A percentile compares a stretch with the other conserved stretches of the same genome.
Evolutionary conservation across 1,284 basidiomycete species (phyloP).

Genomic region (Rhodotorula sp.): DNA sequence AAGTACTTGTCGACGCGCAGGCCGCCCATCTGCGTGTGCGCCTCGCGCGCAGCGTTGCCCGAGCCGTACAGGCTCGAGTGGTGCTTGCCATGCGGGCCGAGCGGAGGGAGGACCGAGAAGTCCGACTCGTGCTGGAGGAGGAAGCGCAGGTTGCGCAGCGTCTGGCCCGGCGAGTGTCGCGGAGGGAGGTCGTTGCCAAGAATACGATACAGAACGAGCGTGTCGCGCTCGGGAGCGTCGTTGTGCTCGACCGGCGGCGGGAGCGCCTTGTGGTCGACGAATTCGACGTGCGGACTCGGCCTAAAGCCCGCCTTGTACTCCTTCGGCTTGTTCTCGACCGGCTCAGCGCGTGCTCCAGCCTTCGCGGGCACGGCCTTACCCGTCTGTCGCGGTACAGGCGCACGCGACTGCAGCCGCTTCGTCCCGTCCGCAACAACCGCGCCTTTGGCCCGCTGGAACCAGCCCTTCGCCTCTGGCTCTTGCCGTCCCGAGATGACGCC

Average conservation of each 20-base stretch:
- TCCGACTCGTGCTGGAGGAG: conserved; percentile 47
- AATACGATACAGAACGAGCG: conserved; percentile 48
- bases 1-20: conserved; percentile 49
- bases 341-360: neutral
- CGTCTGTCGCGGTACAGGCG: neutral
- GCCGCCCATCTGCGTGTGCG: conserved; percentile 36
- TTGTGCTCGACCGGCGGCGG: conserved; percentile 38
- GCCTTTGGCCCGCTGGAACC: conserved; percentile 12
- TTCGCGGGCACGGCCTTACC: neutral
- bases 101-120: conserved; percentile 42
- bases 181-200: conserved; percentile 50
- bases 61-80: conserved; percentile 39
- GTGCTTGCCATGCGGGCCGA: conserved; percentile 34
- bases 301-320: conserved; percentile 17
- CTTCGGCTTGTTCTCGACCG: neutral
- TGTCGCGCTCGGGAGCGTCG: conserved; percentile 45
- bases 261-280: conserved; percentile 32
- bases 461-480: neutral
- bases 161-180: conserved; percentile 48
- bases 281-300: conserved; percentile 29
- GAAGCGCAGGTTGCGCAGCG: conserved; percentile 48
- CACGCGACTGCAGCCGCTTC: neutral
- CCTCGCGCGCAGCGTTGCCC: conserved; percentile 19
- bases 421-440: neutral
- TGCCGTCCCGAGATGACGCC: conserved; percentile 25